These are phyloP conservation scores for Leccinum holopus DNA, from an alignment of 1,284 basidiomycete species.

Conservation along the genomic window DNA sequence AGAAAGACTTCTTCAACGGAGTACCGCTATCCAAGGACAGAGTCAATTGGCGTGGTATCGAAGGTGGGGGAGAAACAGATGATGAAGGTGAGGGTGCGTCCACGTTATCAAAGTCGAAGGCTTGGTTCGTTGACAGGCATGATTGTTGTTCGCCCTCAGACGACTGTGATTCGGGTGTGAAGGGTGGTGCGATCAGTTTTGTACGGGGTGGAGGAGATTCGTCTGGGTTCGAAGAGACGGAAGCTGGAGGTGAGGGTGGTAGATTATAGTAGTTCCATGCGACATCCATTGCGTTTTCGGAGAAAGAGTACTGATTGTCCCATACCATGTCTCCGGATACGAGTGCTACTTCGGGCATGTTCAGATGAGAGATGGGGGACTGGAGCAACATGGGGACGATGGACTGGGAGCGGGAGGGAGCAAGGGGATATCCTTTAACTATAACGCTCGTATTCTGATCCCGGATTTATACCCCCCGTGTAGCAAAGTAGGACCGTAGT, in stretches of 20 bases:
- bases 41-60: constrained; percentile 31
- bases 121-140: constrained; percentile 66
- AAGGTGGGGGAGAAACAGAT: constrained; percentile 38
- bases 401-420: constrained; percentile 12
- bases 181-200: constrained; percentile 51
- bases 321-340: constrained; percentile 46
- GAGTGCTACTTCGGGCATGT: constrained; percentile 54
- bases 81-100: constrained; percentile 36
- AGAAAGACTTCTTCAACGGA: constrained; percentile 45
- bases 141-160: constrained; percentile 48
- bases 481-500: constrained; percentile 29
- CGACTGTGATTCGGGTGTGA: constrained; percentile 43
- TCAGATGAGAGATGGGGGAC: constrained; percentile 43
- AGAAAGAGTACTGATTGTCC: constrained; percentile 45
- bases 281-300: constrained; percentile 41
- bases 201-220: constrained; percentile 48
- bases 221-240: constrained; percentile 43
- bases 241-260: constrained; percentile 52
- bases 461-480: constrained; percentile 35
- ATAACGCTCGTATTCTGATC: constrained; percentile 21
- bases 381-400: constrained; percentile 16
- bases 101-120: constrained; percentile 56
- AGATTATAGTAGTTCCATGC: constrained; percentile 48
- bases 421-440: constrained; percentile 21
- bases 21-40: constrained; percentile 27